Conservation (phyloP, 2,329 filamentous ascomycete species). For the Ceratocystis alfenasii region DNA sequence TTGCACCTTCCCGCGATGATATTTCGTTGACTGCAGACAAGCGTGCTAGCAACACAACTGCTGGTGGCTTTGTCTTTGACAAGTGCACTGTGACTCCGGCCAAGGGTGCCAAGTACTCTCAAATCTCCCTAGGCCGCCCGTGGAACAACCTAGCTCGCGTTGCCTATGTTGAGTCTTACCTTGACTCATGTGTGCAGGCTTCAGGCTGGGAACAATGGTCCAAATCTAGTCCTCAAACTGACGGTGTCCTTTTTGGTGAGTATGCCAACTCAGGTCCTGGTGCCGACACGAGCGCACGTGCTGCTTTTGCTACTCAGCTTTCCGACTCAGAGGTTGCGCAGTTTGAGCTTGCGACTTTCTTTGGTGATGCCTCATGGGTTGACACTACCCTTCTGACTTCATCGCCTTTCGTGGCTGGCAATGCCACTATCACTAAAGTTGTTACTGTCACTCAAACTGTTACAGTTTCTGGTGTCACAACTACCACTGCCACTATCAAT, state of each 20-base stretch:
- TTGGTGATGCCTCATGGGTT: slow-evolving; percentile 12
- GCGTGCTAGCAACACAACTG: slow-evolving; percentile 30
- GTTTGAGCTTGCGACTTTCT: slow-evolving; percentile 13
- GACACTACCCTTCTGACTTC: slow-evolving; percentile 9
- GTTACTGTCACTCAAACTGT: slow-evolving; percentile 11
- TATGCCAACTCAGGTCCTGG: slow-evolving; percentile 48
- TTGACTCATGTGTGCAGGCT: slow-evolving; percentile 45
- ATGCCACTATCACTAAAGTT: slow-evolving; percentile 2
- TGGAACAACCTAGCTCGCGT: slow-evolving; percentile 38
- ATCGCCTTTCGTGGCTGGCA: slow-evolving; percentile 10
- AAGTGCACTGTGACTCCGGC: slow-evolving; percentile 25
- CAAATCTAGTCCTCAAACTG: slow-evolving; percentile 36
- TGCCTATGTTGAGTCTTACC: slow-evolving; percentile 37
- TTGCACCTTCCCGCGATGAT: slow-evolving; percentile 27
- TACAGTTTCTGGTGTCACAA: background rate
- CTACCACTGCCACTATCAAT: background rate
- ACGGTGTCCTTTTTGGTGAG: slow-evolving; percentile 45
- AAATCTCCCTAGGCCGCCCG: slow-evolving; percentile 34
- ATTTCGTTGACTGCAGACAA: slow-evolving; percentile 30
- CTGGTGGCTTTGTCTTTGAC: slow-evolving; percentile 30
- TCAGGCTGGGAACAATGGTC: slow-evolving; percentile 50
- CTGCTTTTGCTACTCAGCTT: slow-evolving; percentile 33
- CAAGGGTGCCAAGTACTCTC: slow-evolving; percentile 31
- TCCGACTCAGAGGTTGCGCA: slow-evolving; percentile 11
- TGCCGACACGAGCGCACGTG: slow-evolving; percentile 38